phyloP scores from a whole-genome alignment of 352 stramenopile species.

The Pythium rishiriense region DNA sequence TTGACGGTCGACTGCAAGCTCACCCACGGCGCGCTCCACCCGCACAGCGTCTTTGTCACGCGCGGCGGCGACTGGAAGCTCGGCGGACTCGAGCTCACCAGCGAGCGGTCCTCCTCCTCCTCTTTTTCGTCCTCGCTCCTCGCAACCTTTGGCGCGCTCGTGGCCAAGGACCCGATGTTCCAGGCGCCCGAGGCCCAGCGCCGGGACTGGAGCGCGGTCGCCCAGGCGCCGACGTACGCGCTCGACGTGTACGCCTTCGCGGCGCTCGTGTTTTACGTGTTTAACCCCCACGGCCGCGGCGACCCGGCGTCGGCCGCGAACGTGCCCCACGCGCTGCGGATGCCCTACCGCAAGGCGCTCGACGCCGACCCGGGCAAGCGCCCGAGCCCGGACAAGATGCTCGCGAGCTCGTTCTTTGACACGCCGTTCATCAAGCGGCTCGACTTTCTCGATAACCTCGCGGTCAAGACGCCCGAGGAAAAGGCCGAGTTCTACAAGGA shows the following conservation, averaged over 20 bases:
- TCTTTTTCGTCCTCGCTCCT: slow-evolving; percentile 2
- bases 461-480: slow-evolving; percentile 92
- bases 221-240: slow-evolving; percentile 44
- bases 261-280: slow-evolving; percentile 75
- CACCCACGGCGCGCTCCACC: slow-evolving; percentile 88
- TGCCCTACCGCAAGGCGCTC: slow-evolving; percentile 83
- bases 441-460: slow-evolving; percentile 92
- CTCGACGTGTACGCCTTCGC: slow-evolving; percentile 82
- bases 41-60: slow-evolving; percentile 93
- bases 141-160: too few relatives aligned
- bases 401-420: slow-evolving; percentile 91
- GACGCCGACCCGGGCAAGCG: slow-evolving; percentile 61
- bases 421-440: slow-evolving; percentile 93
- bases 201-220: slow-evolving; percentile 74
- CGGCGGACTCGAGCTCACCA: slow-evolving; percentile 91
- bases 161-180: too few relatives aligned
- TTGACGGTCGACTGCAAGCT: slow-evolving; percentile 94
- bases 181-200: slow-evolving; percentile 81
- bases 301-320: slow-evolving; percentile 65
- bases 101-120: slow-evolving; percentile 43
- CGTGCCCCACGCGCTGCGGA: slow-evolving; percentile 60
- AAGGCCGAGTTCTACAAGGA: slow-evolving; percentile 95
- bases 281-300: slow-evolving; percentile 61
- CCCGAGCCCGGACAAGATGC: slow-evolving; percentile 83
- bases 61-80: slow-evolving; percentile 96